Evolutionary conservation across 2,329 filamentous ascomycete genomes (phyloP).

Genomic region (Aspergillus pseudoviridinutans): DNA sequence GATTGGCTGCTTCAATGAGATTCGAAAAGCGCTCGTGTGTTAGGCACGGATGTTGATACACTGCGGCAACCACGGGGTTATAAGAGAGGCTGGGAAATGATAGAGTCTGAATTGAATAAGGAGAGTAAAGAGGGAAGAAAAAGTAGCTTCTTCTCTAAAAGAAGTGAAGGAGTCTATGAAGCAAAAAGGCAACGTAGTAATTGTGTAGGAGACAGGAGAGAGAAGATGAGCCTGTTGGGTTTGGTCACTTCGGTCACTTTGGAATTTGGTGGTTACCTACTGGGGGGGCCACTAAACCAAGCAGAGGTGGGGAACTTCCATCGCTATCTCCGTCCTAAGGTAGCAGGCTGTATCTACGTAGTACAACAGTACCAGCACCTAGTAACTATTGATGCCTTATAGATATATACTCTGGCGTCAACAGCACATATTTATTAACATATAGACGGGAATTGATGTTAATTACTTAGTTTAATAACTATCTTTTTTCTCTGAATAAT

Average conservation of each 20-base stretch:
- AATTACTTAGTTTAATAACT: not conserved
- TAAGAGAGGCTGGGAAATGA: slow-evolving; percentile 1
- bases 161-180: not conserved
- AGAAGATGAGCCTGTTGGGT: not conserved
- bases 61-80: slow-evolving; percentile 4
- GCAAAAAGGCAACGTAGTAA: not conserved
- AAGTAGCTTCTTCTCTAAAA: not conserved
- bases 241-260: not conserved
- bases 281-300: not conserved
- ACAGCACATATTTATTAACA: not conserved
- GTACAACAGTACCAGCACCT: no score
- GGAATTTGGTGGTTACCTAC: not conserved
- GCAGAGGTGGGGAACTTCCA: slow-evolving; percentile 1
- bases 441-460: not conserved
- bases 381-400: not conserved
- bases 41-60: slow-evolving; percentile 12
- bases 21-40: slow-evolving; percentile 7
- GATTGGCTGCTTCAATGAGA: slow-evolving; percentile 5
- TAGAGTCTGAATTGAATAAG: not conserved
- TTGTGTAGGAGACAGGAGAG: not conserved
- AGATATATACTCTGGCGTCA: not conserved
- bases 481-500: not conserved
- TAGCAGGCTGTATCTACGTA: no score
- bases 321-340: not conserved
- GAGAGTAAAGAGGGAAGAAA: not conserved